Percentiles rank a stretch among this genome's conserved stretches.
Conservation (phyloP, 2,329 filamentous ascomycete genomes). For the Scedosporium boydii region DNA sequence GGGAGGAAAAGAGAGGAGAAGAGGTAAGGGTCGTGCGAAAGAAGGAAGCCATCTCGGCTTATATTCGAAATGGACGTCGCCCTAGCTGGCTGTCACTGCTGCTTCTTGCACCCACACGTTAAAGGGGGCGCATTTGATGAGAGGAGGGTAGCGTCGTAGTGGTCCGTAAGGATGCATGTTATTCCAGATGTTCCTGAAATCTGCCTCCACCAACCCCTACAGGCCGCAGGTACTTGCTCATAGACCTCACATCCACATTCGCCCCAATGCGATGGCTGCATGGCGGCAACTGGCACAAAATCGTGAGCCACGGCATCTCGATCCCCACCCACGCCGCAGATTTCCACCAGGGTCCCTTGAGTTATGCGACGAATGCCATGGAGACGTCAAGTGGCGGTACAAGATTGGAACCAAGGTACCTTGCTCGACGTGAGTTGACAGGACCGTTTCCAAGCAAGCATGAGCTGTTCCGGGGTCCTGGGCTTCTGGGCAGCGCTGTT, state of each 20-base stretch:
- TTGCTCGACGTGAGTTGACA: too few relatives aligned
- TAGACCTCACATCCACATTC: neutral
- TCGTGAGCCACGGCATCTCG: neutral
- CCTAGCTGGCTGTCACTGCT: neutral
- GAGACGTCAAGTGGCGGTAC: neutral
- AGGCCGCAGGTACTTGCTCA: neutral
- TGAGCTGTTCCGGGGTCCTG: neutral
- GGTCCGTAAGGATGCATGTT: neutral
- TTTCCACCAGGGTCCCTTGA: neutral
- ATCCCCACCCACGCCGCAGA: neutral
- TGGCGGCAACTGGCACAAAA: slow-evolving; percentile 1
- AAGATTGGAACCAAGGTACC: neutral
- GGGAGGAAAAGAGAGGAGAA: slow-evolving; percentile 9
- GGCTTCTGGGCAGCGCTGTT: neutral
- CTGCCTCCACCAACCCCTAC: slow-evolving; percentile 3
- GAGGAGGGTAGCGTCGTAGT: neutral
- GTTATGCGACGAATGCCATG: neutral
- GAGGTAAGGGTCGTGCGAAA: slow-evolving; percentile 5
- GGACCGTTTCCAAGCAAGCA: neutral
- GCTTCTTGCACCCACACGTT: neutral
- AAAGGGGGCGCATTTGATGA: neutral
- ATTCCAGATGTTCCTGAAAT: neutral
- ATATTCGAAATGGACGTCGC: slow-evolving; percentile 5
- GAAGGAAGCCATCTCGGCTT: slow-evolving; percentile 8
- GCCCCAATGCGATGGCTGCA: neutral